Evolutionary conservation across 371 early-diverging fungal genomes (phyloP), one percentile per base, ranked within the genome.

Genomic region (Scutellospora calospora): DNA sequence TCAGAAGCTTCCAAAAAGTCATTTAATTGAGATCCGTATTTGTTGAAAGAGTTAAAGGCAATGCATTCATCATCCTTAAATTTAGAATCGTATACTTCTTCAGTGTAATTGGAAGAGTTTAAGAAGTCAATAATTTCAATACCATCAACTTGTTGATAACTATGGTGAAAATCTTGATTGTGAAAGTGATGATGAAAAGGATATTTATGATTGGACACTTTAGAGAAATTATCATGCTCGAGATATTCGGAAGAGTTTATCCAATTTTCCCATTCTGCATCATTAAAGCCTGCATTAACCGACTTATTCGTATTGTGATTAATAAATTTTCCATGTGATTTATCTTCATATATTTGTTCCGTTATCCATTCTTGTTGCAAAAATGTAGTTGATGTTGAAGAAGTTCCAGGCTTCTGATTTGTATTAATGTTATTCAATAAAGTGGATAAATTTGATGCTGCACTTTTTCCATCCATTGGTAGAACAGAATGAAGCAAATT

Each of bases 181-280:
- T 65, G 38, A 5, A 22, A 27, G 12, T 38, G 18, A 73, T 73
- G 73, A 74, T 74, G 20, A 57, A 74, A 55, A n/a, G 75, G 59
- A 51, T 72, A 72, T 27, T n/a, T 72, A 57, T 74, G 22, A 9
- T 54, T 25, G 1, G 35, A 6, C 27, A 27, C 29, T n/a, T 33
- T 27, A 31, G 12, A 9, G 27, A 49, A 25, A 49, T 52, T 52
- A 72, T 72, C 18, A 0, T 72, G 5, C 1, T 20, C 1, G 1
- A 11, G 9, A n/a, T 33, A n/a, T 9, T 66, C n/a, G 18, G 33
- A 66, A 66, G 27, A 16, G 41, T 66, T 66, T 6, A 12, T n/a
- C 55, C 52, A 54, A 29, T 55, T 51, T 57, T 74, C 27, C 74
- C 74, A 74, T 12, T n/a, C 20, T 14, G 8, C 31, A 54, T 33